Evolutionary conservation across 805 yeast species (phyloP), one percentile per base, ranked within the genome.

Genomic region (Wickerhamiella allomyrinae): DNA sequence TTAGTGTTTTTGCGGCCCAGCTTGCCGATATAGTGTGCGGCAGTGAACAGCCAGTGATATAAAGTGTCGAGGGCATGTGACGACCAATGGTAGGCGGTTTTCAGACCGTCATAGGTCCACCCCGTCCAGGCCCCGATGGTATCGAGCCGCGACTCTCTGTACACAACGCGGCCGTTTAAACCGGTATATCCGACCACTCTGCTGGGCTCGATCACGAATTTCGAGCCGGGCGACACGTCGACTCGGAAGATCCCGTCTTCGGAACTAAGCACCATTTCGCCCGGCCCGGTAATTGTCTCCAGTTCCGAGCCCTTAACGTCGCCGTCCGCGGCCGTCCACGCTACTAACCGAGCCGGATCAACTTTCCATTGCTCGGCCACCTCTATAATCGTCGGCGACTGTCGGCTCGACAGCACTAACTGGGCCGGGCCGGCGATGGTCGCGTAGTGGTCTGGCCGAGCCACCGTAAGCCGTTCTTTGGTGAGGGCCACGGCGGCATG

Each of bases 221-320:
- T 11, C 9, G 21, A 37, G 11, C 35, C 43, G 17, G 17, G 20
- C 11, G 34, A 22, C 3, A 41, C 43, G 29, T 41, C 43, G 14
- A 41, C 38, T 22, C 35, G 7, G 14, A 23, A 33, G 3, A 41
- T 29, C 9, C 43, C 43, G 19, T 31, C 38, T 17, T 20, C 38
- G 3, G 37, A 29, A 25, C 38, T 15, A 9, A 34, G 21, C 15
- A 34, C 56, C 53, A 51, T 29, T 40, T 41, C 33, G n/a, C 34
- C 25, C 5, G 27, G 14, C 17, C 23, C 34, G 34, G 10, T 33
- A 19, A 20, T 40, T 24, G 11, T 37, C 6, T 14, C 14, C 31
- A 27, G 5, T 5, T 7, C 4, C 7, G 8, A 4, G 5, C 6
- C 14, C 27, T 20, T 21, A 4, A 5, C 21, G 8, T 34, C n/a